These are phyloP conservation scores for Marvania coccoides DNA, from an alignment of 139 green algal species.

Conservation along the genomic window DNA sequence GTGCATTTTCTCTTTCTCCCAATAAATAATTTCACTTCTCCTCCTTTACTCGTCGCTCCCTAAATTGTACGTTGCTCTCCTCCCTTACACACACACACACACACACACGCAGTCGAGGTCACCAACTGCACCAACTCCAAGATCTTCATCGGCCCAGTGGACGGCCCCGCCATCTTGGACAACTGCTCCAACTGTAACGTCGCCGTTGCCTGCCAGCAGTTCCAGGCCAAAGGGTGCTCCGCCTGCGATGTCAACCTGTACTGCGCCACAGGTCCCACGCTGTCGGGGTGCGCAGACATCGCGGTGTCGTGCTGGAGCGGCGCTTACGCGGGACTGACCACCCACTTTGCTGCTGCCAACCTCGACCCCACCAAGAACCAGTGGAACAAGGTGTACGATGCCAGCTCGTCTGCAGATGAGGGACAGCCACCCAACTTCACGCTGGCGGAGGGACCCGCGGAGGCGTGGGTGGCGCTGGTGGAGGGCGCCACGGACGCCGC, in stretches of 20 bases:
- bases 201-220: slow-evolving; percentile 34
- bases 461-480: slow-evolving; percentile 44
- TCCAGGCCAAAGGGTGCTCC: slow-evolving; percentile 35
- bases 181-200: slow-evolving; percentile 27
- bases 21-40: too few relatives aligned
- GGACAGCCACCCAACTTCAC: slow-evolving; percentile 27
- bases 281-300: slow-evolving; percentile 32
- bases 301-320: slow-evolving; percentile 48
- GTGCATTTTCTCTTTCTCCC: too few relatives aligned
- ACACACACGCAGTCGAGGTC: too few relatives aligned
- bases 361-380: slow-evolving; percentile 55
- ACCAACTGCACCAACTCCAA: slow-evolving; percentile 38
- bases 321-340: slow-evolving; percentile 35
- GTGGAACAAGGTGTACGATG: slow-evolving; percentile 52
- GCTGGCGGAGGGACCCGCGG: slow-evolving; percentile 15
- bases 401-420: slow-evolving; percentile 4
- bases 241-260: slow-evolving; percentile 48
- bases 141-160: slow-evolving; percentile 54
- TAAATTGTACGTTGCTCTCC: too few relatives aligned
- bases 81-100: too few relatives aligned
- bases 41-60: too few relatives aligned
- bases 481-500: slow-evolving; percentile 3
- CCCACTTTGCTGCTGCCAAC: slow-evolving; percentile 46
- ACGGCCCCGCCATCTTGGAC: slow-evolving; percentile 41
- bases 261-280: slow-evolving; percentile 43